Evolutionary conservation across 345 rosid genomes (phyloP).

Genomic region (Arabis alpina): DNA sequence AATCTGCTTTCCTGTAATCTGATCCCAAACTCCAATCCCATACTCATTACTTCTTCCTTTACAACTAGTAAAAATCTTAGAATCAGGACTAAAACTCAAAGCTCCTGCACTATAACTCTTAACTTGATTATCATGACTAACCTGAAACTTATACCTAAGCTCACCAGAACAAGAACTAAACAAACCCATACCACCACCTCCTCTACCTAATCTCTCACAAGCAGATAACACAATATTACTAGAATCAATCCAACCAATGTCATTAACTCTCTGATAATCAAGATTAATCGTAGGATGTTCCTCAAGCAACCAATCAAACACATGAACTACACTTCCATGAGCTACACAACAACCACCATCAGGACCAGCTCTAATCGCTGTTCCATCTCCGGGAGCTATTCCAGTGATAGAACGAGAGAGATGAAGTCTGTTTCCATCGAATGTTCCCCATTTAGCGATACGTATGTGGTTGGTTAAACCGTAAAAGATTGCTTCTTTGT

Average conservation of each 20-base stretch:
- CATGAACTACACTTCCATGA: slow-evolving; percentile 89
- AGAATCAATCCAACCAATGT: slow-evolving; percentile 73
- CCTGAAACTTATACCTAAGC: slow-evolving; percentile 75
- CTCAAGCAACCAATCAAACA: slow-evolving; percentile 87
- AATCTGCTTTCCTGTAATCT: slow-evolving; percentile 70
- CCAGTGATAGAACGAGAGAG: slow-evolving; percentile 63
- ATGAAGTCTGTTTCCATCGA: slow-evolving; percentile 81
- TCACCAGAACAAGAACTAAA: slow-evolving; percentile 75
- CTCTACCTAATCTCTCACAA: slow-evolving; percentile 78
- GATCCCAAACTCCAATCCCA: slow-evolving; percentile 99
- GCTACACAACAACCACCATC: slow-evolving; percentile 97
- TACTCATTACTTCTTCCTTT: slow-evolving; percentile 94
- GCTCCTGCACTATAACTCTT: slow-evolving; percentile 95
- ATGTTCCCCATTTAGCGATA: slow-evolving; percentile 77
- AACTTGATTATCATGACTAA: slow-evolving; percentile 64
- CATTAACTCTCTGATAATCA: slow-evolving; percentile 90
- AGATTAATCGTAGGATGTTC: slow-evolving; percentile 79
- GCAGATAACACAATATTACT: slow-evolving; percentile 69
- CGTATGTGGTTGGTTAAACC: slow-evolving; percentile 80
- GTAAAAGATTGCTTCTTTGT: slow-evolving; percentile 82
- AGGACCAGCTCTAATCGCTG: slow-evolving; percentile 93
- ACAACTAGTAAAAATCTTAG: slow-evolving; percentile 76
- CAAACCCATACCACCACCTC: slow-evolving; percentile 96
- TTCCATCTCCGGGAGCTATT: slow-evolving; percentile 95
- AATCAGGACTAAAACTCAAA: slow-evolving; percentile 64